A percentile compares a stretch with the other conserved stretches of the same genome.
These are phyloP conservation scores for Fraxinus sp. DNA, from an alignment of 305 asterid species.

Conservation along the genomic window DNA sequence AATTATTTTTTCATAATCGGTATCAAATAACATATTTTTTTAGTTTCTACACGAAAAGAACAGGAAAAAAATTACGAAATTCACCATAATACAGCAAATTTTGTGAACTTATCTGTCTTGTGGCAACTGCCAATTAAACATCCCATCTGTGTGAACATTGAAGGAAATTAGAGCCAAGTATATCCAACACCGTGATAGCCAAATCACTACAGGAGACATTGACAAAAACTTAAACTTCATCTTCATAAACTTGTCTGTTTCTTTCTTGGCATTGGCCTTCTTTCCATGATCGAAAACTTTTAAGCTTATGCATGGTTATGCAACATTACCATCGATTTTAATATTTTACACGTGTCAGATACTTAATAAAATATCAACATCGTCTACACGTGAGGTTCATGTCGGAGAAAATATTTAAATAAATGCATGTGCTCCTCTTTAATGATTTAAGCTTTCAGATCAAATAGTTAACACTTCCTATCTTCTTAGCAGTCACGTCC, in stretches of 20 bases:
- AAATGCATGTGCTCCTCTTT: background rate
- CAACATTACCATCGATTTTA: background rate
- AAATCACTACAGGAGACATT: background rate
- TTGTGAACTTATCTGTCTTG: background rate
- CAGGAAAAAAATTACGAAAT: background rate
- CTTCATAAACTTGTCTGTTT: background rate
- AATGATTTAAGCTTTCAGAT: background rate
- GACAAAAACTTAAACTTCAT: background rate
- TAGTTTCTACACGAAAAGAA: background rate
- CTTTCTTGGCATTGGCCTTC: conserved; percentile 26
- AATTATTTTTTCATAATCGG: background rate
- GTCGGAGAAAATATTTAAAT: background rate
- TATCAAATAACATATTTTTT: background rate
- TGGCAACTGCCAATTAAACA: conserved; percentile 17
- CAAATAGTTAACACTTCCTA: background rate
- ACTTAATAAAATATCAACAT: too few species aligned
- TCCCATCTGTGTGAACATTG: background rate
- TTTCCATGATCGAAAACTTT: background rate
- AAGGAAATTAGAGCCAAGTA: background rate
- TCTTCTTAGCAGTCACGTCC: background rate
- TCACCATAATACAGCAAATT: background rate
- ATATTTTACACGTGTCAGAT: too few species aligned
- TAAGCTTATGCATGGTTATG: background rate
- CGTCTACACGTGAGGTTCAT: background rate
- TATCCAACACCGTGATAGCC: background rate